Conservation (phyloP, 78 protist species). For the Dictyostelium brefeldianum region DNA sequence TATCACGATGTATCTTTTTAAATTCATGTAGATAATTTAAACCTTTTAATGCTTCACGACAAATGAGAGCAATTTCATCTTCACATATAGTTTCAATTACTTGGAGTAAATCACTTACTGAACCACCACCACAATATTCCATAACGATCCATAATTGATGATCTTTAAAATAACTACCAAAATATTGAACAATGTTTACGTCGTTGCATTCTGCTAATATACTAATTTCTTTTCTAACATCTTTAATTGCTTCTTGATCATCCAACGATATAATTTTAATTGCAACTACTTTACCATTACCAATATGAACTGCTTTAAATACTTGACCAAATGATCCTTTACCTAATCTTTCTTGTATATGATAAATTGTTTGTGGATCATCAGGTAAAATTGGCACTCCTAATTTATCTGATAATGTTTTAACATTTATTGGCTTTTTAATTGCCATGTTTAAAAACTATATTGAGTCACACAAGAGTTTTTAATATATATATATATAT, state of each 20-base stretch:
- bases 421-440: slow-evolving; percentile 80
- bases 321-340: slow-evolving; percentile 79
- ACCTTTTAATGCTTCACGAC: slow-evolving; percentile 89
- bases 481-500: neutral
- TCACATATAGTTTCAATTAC: slow-evolving; percentile 81
- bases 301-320: slow-evolving; percentile 53
- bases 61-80: slow-evolving; percentile 88
- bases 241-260: slow-evolving; percentile 82
- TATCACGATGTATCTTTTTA: slow-evolving; percentile 97
- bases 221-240: slow-evolving; percentile 55
- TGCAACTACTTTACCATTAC: slow-evolving; percentile 70
- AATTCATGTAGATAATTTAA: slow-evolving; percentile 68
- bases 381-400: slow-evolving; percentile 78
- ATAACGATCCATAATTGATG: slow-evolving; percentile 91
- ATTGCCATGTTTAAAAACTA: slow-evolving; percentile 31
- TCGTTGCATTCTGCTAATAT: slow-evolving; percentile 72
- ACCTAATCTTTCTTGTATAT: slow-evolving; percentile 75
- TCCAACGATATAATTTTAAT: slow-evolving; percentile 68
- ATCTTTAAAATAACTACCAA: slow-evolving; percentile 76
- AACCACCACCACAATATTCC: slow-evolving; percentile 98
- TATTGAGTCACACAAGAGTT: neutral
- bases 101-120: slow-evolving; percentile 89
- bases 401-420: slow-evolving; percentile 61
- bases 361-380: slow-evolving; percentile 65
- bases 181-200: slow-evolving; percentile 54